Percentiles rank a stretch among this genome's conserved stretches.
phyloP scores from a whole-genome alignment of 2,329 filamentous ascomycete genomes.

The Botrytis medusae region DNA sequence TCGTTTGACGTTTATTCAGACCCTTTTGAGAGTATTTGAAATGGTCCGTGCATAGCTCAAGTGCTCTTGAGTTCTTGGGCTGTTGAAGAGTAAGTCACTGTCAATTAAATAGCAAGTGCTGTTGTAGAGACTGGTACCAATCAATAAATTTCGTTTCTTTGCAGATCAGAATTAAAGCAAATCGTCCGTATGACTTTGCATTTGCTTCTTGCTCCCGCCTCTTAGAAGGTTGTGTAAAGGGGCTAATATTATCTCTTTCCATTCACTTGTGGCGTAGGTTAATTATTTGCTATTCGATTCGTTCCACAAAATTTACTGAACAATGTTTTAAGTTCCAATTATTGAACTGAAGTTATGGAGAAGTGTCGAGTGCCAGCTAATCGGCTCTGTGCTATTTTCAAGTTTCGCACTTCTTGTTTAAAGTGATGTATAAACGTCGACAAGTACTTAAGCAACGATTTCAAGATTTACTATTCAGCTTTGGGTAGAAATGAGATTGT shows the following conservation, averaged over 20 bases:
- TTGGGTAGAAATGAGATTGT: neutral
- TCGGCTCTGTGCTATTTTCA: neutral
- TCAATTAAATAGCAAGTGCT: conserved; percentile 10
- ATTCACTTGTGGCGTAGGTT: neutral
- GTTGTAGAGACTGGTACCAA: neutral
- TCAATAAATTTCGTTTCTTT: neutral
- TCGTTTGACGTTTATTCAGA: neutral
- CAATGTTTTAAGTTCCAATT: neutral
- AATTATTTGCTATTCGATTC: neutral
- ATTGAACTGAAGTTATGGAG: neutral
- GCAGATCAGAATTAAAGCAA: neutral
- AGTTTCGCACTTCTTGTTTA: neutral
- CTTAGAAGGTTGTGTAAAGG: neutral
- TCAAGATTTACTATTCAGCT: neutral
- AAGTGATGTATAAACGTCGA: neutral
- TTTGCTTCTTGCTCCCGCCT: neutral
- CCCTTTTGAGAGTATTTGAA: neutral
- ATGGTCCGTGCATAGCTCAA: conserved; percentile 16
- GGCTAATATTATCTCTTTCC: neutral
- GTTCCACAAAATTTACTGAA: neutral
- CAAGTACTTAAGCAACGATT: neutral
- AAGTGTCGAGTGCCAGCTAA: neutral
- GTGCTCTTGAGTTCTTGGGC: conserved; percentile 6
- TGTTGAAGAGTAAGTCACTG: conserved; percentile 1
- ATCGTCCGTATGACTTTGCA: neutral